Conservation (phyloP, 2,329 filamentous ascomycete species). For the Colletotrichum caudatum region DNA sequence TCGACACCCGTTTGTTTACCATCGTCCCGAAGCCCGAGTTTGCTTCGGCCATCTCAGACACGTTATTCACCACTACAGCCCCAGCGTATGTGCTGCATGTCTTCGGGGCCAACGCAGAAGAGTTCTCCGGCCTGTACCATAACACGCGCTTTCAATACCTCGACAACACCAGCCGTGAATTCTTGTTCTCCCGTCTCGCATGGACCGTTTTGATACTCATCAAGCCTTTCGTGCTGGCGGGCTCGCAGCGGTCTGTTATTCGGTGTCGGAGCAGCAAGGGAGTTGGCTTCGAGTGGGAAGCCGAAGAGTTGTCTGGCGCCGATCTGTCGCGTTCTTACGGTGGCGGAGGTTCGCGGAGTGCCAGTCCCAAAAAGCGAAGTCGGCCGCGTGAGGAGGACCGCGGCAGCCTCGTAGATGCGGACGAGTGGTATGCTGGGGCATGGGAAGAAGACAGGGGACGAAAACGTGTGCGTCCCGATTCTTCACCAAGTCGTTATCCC, state of each 20-base stretch:
- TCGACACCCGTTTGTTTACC: slow-evolving; percentile 1
- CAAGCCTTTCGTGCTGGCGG: neutral
- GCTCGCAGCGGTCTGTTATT: neutral
- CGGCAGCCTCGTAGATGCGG: neutral
- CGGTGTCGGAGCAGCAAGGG: neutral
- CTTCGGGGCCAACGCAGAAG: slow-evolving; percentile 1
- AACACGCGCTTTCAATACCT: slow-evolving; percentile 10
- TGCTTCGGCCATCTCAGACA: neutral
- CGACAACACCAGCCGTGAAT: slow-evolving; percentile 6
- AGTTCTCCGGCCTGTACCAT: slow-evolving; percentile 11
- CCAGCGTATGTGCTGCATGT: slow-evolving; percentile 6
- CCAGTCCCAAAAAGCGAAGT: neutral
- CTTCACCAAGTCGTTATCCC: neutral
- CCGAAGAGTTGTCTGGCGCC: neutral
- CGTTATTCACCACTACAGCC: neutral
- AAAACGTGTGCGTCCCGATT: neutral
- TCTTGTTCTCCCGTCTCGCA: neutral
- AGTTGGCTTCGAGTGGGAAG: neutral
- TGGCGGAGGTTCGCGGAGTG: neutral
- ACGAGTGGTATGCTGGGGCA: neutral
- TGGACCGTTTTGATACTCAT: slow-evolving; percentile 3
- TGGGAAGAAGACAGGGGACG: neutral
- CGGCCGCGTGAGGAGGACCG: neutral
- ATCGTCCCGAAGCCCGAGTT: slow-evolving; percentile 2
- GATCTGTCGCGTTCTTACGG: neutral